Conservation (phyloP, 495 filamentous ascomycete genomes). For the Penicillium verhagenii region DNA sequence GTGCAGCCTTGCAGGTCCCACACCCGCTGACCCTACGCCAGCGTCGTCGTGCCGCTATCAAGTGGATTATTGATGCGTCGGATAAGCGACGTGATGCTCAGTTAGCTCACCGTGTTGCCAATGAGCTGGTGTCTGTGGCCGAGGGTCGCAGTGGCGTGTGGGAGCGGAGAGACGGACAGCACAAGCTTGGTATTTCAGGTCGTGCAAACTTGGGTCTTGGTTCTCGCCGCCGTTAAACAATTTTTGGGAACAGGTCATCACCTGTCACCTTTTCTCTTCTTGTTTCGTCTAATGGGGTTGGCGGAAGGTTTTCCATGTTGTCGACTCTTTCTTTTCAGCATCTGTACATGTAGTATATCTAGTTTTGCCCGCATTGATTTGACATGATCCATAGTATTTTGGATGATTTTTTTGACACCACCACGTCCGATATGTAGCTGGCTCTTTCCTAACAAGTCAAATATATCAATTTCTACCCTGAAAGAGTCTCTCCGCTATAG, state of each 20-base stretch:
- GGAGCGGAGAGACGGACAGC: constrained; percentile 70
- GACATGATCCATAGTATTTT: constrained; percentile 2
- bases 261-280: not conserved
- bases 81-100: constrained; percentile 63
- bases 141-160: constrained; percentile 82
- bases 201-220: constrained; percentile 64
- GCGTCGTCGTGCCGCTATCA: constrained; percentile 71
- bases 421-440: not conserved
- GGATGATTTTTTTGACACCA: not conserved
- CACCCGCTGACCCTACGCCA: constrained; percentile 70
- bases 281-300: constrained; percentile 7
- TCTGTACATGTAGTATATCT: constrained; percentile 17
- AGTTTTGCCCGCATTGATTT: constrained; percentile 8
- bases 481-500: not conserved
- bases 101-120: constrained; percentile 77
- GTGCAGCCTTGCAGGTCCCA: constrained; percentile 77
- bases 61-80: constrained; percentile 84
- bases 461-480: not conserved
- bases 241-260: not conserved
- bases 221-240: constrained; percentile 21
- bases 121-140: constrained; percentile 83
- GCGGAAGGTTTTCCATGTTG: constrained; percentile 4
- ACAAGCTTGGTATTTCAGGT: constrained; percentile 69
- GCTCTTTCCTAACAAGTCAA: not conserved
- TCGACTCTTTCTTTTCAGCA: constrained; percentile 13